These are phyloP conservation scores for Colletotrichum sp. DNA, from an alignment of 2,329 filamentous ascomycete species.

Conservation along the genomic window DNA sequence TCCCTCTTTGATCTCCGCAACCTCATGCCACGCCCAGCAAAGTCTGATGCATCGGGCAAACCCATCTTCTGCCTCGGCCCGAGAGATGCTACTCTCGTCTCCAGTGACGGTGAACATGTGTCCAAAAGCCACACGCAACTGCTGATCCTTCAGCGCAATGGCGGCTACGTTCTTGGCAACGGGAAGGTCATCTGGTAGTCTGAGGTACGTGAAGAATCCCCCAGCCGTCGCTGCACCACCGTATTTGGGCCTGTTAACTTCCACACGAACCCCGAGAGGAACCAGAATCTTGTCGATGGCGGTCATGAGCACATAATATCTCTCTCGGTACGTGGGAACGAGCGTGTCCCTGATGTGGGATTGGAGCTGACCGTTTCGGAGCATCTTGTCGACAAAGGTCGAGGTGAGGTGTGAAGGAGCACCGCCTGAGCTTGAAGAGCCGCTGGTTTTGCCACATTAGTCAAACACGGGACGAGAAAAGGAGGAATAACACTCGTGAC, in stretches of 20 bases:
- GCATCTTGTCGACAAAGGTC: constrained; percentile 21
- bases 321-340: constrained; percentile 22
- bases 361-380: constrained; percentile 20
- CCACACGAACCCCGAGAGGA: neutral
- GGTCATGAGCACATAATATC: constrained; percentile 21
- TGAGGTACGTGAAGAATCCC: constrained; percentile 70
- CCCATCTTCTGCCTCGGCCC: constrained; percentile 19
- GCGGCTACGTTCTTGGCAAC: constrained; percentile 37
- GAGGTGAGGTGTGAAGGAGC: constrained; percentile 28
- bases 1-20: constrained; percentile 68
- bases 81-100: constrained; percentile 50
- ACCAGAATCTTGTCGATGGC: constrained; percentile 21
- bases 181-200: constrained; percentile 44
- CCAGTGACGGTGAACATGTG: constrained; percentile 70
- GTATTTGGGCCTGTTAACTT: neutral
- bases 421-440: neutral
- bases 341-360: constrained; percentile 22
- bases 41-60: constrained; percentile 67
- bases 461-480: accelerated
- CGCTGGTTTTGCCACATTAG: neutral
- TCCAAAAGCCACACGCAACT: constrained; percentile 71
- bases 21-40: constrained; percentile 76
- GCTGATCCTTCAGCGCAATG: constrained; percentile 63
- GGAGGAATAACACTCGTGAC: constrained; percentile 32
- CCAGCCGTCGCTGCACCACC: constrained; percentile 35